Conservation (phyloP, 176 grass and related monocot genomes). For the Oryza brachyantha region DNA sequence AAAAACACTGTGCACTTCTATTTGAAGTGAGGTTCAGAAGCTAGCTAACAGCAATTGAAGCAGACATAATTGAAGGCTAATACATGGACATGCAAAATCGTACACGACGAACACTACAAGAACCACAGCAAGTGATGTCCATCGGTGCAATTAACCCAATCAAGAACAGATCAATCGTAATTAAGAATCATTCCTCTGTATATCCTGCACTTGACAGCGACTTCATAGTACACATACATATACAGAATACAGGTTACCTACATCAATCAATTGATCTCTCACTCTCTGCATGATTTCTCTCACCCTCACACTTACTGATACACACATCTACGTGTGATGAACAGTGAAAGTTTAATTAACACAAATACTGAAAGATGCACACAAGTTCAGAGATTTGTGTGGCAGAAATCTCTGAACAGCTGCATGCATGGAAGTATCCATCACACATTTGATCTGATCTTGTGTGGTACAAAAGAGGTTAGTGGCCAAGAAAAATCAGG, state of each 20-base stretch:
- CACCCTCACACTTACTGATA: not conserved
- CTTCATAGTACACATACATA: not conserved
- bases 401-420: not conserved
- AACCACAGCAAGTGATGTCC: not conserved
- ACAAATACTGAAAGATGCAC: not conserved
- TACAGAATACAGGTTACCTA: not conserved
- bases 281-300: not conserved
- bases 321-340: not conserved
- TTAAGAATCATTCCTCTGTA: not conserved
- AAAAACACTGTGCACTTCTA: too few species aligned
- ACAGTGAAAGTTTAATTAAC: not conserved
- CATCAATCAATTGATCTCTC: not conserved
- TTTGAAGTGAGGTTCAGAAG: not conserved
- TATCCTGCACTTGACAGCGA: not conserved
- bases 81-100: not conserved
- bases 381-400: not conserved
- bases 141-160: not conserved
- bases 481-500: not conserved
- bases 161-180: not conserved
- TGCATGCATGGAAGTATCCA: not conserved
- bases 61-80: too few species aligned
- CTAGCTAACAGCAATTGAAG: too few species aligned
- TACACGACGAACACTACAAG: not conserved
- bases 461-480: not conserved
- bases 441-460: not conserved